Conservation (phyloP, 352 stramenopile species). For the Phytophthora cactorum region DNA sequence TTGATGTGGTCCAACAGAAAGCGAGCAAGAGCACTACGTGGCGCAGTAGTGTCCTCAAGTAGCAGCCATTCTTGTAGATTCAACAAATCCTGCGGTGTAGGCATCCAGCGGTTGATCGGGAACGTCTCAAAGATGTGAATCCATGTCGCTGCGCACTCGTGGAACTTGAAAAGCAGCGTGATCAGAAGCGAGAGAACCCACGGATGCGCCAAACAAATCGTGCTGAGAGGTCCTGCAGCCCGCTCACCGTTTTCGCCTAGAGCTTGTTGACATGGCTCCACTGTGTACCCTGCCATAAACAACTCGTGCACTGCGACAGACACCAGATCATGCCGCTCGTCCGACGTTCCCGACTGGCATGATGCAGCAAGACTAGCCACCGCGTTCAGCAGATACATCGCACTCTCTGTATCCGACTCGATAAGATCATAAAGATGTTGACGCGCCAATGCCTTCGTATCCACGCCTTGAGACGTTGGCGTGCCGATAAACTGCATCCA, state of each 20-base stretch:
- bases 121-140: slow-evolving; percentile 88
- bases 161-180: slow-evolving; percentile 74
- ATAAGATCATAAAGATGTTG: slow-evolving; percentile 67
- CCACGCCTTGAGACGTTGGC: slow-evolving; percentile 29
- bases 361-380: slow-evolving; percentile 63
- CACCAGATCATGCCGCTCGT: slow-evolving; percentile 53
- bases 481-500: slow-evolving; percentile 77
- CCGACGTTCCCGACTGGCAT: slow-evolving; percentile 15
- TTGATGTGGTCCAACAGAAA: slow-evolving; percentile 87
- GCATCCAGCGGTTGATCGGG: slow-evolving; percentile 85
- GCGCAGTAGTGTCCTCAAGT: slow-evolving; percentile 70
- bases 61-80: slow-evolving; percentile 85
- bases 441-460: slow-evolving; percentile 45
- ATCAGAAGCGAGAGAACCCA: slow-evolving; percentile 71
- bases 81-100: slow-evolving; percentile 62
- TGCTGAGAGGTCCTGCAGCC: slow-evolving; percentile 59
- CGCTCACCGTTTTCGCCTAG: slow-evolving; percentile 59
- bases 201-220: slow-evolving; percentile 66
- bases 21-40: slow-evolving; percentile 66
- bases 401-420: slow-evolving; percentile 64
- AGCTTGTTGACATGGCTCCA: slow-evolving; percentile 48
- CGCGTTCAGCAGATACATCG: slow-evolving; percentile 74
- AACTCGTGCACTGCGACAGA: slow-evolving; percentile 69
- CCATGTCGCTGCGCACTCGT: slow-evolving; percentile 80
- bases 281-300: slow-evolving; percentile 68